Base-by-base conservation (phyloP, 768 basidiomycete genomes). In the Lentinula edodes region DNA sequence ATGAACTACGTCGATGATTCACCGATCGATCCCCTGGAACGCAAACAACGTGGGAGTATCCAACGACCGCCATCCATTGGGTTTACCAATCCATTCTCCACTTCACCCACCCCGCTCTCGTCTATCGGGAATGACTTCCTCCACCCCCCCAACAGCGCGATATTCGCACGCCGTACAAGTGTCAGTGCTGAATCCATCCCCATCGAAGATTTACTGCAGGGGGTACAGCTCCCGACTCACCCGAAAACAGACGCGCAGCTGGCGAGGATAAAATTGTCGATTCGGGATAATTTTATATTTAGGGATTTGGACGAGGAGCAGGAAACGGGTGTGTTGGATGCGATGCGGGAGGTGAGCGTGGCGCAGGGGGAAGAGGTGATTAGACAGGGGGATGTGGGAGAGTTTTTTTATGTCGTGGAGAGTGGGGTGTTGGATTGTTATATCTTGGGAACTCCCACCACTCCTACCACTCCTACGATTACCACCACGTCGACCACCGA, bases 341-440 rank as follows among this genome's bases (percentile, higher is more conserved):
- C 97, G 28, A 98, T 99, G 95, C 90, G 89, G 72, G 97, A 99
- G 75, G 82, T 86, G 51, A 78, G 74, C 6, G 86, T 92, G 13
- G 76, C 74, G 35, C 77, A 83, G 63, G 88, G 89, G 64, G 88
- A 95, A 66, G 88, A 95, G n/a, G 89, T 99, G 63, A 98, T 99
- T 66, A 85, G 91, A 54, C 97, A 99, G 73, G 97, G 97, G 52
- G 95, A 97, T 66, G 91, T 93, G 18, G 97, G 97, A 58, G 95
- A 98, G 68, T 95, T 88, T 75, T 98, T 98, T 73, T 99, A 99
- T 74, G 92, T 98, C 58, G 94, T 98, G 65, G 97, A 98, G 75
- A 81, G 83, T 48, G 97, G 97, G 2, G 75, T 86, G 61, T 79
- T 98, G 63, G 82, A 95, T 66, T 91, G 93, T 72, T 98, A 87